phyloP scores from a whole-genome alignment of 169 alveolate genomes.

The Plasmodium vivax region DNA sequence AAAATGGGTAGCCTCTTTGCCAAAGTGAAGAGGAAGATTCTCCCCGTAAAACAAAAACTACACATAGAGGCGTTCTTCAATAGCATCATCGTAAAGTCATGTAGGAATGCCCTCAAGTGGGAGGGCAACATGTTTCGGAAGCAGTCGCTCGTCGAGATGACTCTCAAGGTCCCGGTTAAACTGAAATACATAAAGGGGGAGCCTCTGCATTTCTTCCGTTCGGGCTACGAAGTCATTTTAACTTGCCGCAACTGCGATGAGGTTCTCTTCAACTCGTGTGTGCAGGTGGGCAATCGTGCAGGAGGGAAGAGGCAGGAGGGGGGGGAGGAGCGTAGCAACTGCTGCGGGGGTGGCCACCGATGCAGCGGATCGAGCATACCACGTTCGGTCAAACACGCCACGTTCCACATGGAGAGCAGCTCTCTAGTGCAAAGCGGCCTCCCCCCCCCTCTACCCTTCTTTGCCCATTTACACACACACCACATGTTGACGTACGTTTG shows the following conservation, averaged over 20 bases:
- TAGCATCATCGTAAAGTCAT: constrained; percentile 59
- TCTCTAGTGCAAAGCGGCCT: neutral
- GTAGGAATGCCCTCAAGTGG: constrained; percentile 67
- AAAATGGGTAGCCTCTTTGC: constrained; percentile 13
- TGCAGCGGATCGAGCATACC: too few species aligned
- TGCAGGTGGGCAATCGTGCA: constrained; percentile 17
- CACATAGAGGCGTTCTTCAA: constrained; percentile 72
- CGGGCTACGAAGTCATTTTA: constrained; percentile 62
- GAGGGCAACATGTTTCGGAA: constrained; percentile 56
- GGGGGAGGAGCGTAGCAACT: neutral
- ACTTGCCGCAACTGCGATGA: constrained; percentile 49
- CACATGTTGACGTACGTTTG: neutral
- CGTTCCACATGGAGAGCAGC: neutral
- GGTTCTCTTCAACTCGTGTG: constrained; percentile 61
- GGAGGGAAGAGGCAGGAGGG: neutral
- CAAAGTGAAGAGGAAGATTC: neutral
- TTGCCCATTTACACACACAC: neutral
- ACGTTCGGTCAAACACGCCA: neutral
- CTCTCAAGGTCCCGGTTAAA: constrained; percentile 65
- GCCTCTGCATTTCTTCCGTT: constrained; percentile 58
- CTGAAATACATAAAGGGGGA: constrained; percentile 37
- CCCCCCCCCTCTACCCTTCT: neutral
- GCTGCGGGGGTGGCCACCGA: neutral
- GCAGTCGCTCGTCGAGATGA: constrained; percentile 44
- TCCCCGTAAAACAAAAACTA: constrained; percentile 50